Base-by-base conservation (phyloP, 371 early-diverging fungal species). In the Apophysomyces ossiformis region DNA sequence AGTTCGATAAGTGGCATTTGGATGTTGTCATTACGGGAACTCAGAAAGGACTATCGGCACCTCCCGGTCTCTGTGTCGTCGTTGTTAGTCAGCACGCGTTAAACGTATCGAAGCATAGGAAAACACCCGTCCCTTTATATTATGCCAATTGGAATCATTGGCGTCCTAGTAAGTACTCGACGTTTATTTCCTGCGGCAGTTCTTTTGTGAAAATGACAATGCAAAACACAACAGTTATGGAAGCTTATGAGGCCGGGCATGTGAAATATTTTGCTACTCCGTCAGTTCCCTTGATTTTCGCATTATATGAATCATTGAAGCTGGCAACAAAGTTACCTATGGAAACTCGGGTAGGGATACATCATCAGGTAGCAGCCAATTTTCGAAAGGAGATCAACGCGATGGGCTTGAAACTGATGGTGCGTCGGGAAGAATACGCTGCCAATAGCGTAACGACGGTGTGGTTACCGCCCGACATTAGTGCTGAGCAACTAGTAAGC, bases 251-350 rank as follows among this genome's bases (percentile, higher is more conserved):
- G 81, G 87, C 90, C 7, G 90, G 96, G 69, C 89, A 92, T 68
- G 92, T 93, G 35, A 86, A 88, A 58, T 98, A 98, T 83, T 98
- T 97, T 84, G 97, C 96, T 64, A 98, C 99, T 15, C 99, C 99
- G 11, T 91, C 96, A 47, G 99, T 98, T 56, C 96, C 96, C 83
- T 85, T 93, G 65, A 87, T 98, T 74, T 85, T 90, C 75, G 96
- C 97, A 39, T 91, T 98, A 50, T 85, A 94, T 72, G 84, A 87
- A 18, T 90, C 94, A 57, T 87, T 98, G 66, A 86, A 86, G 71
- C 92, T 92, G 73, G 84, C 97, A 59, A 85, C 89, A 45, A 77
- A 84, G 46, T 82, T 80, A 38, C 84, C 86, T 67, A 86, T 92
- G 85, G 90, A 90, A 61, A 68, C 68, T 46, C 87, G 92, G 12